Percentiles rank a stretch among this genome's conserved stretches.
Conservation (phyloP, 805 yeast genomes). For the Candida yuanshanica region DNA sequence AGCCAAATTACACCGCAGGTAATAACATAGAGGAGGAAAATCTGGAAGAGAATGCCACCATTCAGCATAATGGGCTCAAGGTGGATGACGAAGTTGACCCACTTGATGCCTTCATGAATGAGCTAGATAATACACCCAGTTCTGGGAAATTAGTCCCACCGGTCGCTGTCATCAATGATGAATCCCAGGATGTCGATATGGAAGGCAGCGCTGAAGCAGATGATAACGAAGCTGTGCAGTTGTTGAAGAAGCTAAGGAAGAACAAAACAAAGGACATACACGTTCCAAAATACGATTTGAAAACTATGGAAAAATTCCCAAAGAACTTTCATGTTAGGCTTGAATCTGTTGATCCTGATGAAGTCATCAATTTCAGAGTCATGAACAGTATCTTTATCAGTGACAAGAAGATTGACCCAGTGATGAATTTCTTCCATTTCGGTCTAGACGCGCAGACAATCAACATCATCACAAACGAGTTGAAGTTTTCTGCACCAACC, state of each 20-base stretch:
- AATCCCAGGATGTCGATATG: conserved; percentile 23
- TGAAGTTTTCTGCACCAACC: conserved; percentile 62
- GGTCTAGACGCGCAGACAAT: conserved; percentile 63
- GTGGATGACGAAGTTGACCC: conserved; percentile 34
- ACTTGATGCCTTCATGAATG: conserved; percentile 40
- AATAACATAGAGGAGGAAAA: conserved; percentile 1
- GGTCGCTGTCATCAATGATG: neutral
- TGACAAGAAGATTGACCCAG: conserved; percentile 42
- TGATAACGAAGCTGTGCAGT: conserved; percentile 29
- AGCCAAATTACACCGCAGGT: conserved; percentile 10
- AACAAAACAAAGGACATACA: conserved; percentile 44
- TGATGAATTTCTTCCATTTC: conserved; percentile 71
- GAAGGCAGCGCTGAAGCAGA: conserved; percentile 24
- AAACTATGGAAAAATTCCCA: conserved; percentile 47
- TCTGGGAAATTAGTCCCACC: conserved; percentile 2
- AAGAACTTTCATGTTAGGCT: conserved; percentile 57
- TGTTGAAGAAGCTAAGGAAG: conserved; percentile 36
- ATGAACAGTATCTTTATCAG: conserved; percentile 39
- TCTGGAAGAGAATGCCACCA: conserved; percentile 4
- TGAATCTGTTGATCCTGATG: conserved; percentile 41
- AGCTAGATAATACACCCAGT: conserved; percentile 4
- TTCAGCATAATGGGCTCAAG: no score
- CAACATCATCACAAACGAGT: conserved; percentile 42
- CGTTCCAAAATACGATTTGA: conserved; percentile 28
- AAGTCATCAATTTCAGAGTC: conserved; percentile 60